Conservation (phyloP, 352 stramenopile genomes). For the Globisporangium splendens region DNA sequence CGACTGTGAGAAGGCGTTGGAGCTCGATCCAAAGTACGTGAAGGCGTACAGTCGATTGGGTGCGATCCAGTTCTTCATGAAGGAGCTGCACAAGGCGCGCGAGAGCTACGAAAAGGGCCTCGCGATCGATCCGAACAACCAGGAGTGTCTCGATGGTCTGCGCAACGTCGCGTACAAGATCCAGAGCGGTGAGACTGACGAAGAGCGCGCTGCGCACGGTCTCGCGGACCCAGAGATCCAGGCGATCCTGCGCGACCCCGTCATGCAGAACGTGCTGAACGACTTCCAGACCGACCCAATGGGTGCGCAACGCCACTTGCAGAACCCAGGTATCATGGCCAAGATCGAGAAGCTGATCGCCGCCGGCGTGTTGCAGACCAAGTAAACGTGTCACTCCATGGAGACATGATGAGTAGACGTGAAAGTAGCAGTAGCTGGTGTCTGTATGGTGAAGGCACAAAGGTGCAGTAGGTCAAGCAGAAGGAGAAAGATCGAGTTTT, state of each 20-base stretch:
- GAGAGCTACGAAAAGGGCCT: slow-evolving; percentile 97
- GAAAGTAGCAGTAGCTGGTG: too few relatives aligned
- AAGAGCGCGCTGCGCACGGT: slow-evolving; percentile 95
- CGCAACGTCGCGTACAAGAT: slow-evolving; percentile 93
- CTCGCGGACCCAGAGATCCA: slow-evolving; percentile 99
- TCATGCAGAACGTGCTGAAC: slow-evolving; percentile 97
- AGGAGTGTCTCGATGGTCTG: slow-evolving; percentile 95
- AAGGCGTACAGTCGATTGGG: slow-evolving; percentile 98
- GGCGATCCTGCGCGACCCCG: slow-evolving; percentile 95
- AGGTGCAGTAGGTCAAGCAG: background rate
- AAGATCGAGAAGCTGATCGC: slow-evolving; percentile 99
- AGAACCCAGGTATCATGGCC: slow-evolving; percentile 91
- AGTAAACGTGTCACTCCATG: slow-evolving; percentile 33
- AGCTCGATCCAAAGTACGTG: slow-evolving; percentile 98
- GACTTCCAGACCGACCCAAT: slow-evolving; percentile 97
- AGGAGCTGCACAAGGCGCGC: slow-evolving; percentile 99
- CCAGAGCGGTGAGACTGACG: slow-evolving; percentile 94
- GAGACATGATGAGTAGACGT: too few relatives aligned
- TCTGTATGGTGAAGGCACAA: too few relatives aligned
- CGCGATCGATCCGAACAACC: slow-evolving; percentile 92
- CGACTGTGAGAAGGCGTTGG: slow-evolving; percentile 97
- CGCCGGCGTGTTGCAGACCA: slow-evolving; percentile 95
- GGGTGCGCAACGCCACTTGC: slow-evolving; percentile 90
- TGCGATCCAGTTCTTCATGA: slow-evolving; percentile 99
- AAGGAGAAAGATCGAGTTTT: slow-evolving; percentile 9